A percentile compares a stretch with the other conserved stretches of the same genome.
phyloP scores from a whole-genome alignment of 2,329 filamentous ascomycete genomes.

The Fusarium verticillioides region DNA sequence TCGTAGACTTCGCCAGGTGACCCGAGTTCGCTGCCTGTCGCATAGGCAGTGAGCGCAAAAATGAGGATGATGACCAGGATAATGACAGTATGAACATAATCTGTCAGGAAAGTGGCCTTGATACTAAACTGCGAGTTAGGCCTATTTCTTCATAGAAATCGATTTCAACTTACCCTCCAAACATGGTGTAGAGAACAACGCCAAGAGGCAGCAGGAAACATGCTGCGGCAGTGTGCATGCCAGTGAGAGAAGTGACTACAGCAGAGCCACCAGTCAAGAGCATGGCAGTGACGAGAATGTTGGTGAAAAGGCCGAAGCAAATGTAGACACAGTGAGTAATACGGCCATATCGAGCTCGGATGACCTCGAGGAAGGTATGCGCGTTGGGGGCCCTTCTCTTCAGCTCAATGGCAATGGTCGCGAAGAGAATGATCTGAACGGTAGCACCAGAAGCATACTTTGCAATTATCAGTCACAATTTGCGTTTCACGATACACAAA shows the following conservation, averaged over 20 bases:
- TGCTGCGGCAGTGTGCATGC: conserved; percentile 74
- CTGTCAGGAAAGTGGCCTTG: conserved; percentile 88
- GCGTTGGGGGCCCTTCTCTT: conserved; percentile 90
- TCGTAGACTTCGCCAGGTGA: conserved; percentile 84
- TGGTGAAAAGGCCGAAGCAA: conserved; percentile 83
- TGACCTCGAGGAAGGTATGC: conserved; percentile 85
- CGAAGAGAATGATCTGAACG: conserved; percentile 89
- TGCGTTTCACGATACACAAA: fast-evolving
- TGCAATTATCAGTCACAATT: background rate
- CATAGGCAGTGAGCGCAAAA: conserved; percentile 85
- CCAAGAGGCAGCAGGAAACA: conserved; percentile 86
- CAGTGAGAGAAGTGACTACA: conserved; percentile 63
- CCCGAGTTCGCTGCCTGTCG: conserved; percentile 76
- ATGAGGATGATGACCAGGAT: conserved; percentile 86
- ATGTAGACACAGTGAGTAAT: conserved; percentile 81
- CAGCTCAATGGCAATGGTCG: conserved; percentile 88
- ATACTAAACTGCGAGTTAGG: conserved; percentile 59
- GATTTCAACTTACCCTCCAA: conserved; percentile 58
- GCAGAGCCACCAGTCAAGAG: conserved; percentile 79
- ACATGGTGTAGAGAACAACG: conserved; percentile 76
- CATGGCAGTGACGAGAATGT: conserved; percentile 90
- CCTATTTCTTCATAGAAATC: fast-evolving
- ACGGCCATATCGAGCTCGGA: conserved; percentile 78
- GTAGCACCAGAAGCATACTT: conserved; percentile 72
- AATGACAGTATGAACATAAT: conserved; percentile 85